These are phyloP conservation scores for Medicago ruthenica DNA, from an alignment of 306 rosid genomes.

Conservation along the genomic window DNA sequence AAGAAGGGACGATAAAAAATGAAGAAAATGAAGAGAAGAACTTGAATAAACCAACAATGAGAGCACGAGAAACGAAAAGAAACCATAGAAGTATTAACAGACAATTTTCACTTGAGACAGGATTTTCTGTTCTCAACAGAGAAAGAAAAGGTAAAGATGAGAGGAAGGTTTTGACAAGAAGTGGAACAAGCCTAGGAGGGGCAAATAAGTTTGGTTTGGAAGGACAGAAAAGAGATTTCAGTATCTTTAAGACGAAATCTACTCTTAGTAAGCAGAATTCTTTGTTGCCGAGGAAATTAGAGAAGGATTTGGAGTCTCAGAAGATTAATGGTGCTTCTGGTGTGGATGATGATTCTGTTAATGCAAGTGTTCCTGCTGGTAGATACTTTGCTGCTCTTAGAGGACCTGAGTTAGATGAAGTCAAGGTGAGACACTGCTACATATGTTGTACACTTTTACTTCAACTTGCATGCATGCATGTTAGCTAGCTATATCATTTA, in stretches of 20 bases:
- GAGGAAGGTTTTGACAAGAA: conserved; percentile 57
- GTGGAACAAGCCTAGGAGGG: conserved; percentile 75
- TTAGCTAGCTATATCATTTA: background rate
- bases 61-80: conserved; percentile 50
- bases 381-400: conserved; percentile 89
- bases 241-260: conserved; percentile 72
- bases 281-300: conserved; percentile 62
- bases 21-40: conserved; percentile 44
- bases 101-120: conserved; percentile 82
- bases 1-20: conserved; percentile 34
- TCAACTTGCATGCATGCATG: background rate
- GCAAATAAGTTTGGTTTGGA: conserved; percentile 55
- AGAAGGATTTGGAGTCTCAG: conserved; percentile 57
- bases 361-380: conserved; percentile 78
- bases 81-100: conserved; percentile 52
- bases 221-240: conserved; percentile 66
- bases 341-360: conserved; percentile 61
- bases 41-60: conserved; percentile 40
- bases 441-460: background rate
- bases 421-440: conserved; percentile 59
- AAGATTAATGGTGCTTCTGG: conserved; percentile 40
- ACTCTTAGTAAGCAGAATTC: conserved; percentile 75
- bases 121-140: conserved; percentile 59
- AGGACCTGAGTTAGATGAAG: conserved; percentile 92
- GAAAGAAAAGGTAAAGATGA: conserved; percentile 59